Percentiles rank a stretch among this genome's conserved stretches.
Conservation (phyloP, 805 yeast genomes). For the Wickerhamiella sergipiensis region DNA sequence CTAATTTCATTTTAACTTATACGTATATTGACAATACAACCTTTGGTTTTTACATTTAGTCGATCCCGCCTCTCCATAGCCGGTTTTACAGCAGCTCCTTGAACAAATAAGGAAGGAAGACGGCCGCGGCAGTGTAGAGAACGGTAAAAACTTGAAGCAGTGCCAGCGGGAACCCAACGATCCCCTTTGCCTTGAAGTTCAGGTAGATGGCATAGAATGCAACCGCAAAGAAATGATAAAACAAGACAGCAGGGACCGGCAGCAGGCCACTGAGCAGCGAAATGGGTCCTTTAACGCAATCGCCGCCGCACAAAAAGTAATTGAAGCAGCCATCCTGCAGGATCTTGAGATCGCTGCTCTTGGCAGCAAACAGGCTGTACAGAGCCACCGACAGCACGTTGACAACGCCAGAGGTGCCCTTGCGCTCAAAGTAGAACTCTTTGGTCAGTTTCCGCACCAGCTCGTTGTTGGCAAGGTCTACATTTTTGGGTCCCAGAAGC, state of each 20-base stretch:
- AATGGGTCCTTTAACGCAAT: slow-evolving; percentile 62
- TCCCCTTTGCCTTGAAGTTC: slow-evolving; percentile 55
- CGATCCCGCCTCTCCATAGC: too few relatives aligned
- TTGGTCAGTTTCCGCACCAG: slow-evolving; percentile 41
- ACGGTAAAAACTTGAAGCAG: slow-evolving; percentile 54
- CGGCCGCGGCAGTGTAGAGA: slow-evolving; percentile 56
- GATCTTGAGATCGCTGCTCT: slow-evolving; percentile 44
- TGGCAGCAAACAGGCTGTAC: slow-evolving; percentile 83
- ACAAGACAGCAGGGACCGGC: slow-evolving; percentile 60
- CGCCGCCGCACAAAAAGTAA: slow-evolving; percentile 78
- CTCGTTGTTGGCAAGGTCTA: slow-evolving; percentile 45
- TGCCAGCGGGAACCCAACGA: slow-evolving; percentile 55
- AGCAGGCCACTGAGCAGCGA: slow-evolving; percentile 70
- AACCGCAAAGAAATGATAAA: slow-evolving; percentile 80
- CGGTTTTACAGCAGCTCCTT: slow-evolving; percentile 18
- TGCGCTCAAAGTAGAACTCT: slow-evolving; percentile 66
- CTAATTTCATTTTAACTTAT: neutral
- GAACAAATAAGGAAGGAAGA: slow-evolving; percentile 64
- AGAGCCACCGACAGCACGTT: slow-evolving; percentile 85
- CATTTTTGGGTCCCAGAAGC: slow-evolving; percentile 40
- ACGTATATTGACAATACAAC: neutral
- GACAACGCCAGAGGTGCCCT: slow-evolving; percentile 65
- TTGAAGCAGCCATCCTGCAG: slow-evolving; percentile 81
- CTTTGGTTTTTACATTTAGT: neutral
- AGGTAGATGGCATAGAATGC: slow-evolving; percentile 70